These are phyloP conservation scores for Raffaelea deltoideospora DNA, from an alignment of 2,329 filamentous ascomycete genomes.

Conservation along the genomic window DNA sequence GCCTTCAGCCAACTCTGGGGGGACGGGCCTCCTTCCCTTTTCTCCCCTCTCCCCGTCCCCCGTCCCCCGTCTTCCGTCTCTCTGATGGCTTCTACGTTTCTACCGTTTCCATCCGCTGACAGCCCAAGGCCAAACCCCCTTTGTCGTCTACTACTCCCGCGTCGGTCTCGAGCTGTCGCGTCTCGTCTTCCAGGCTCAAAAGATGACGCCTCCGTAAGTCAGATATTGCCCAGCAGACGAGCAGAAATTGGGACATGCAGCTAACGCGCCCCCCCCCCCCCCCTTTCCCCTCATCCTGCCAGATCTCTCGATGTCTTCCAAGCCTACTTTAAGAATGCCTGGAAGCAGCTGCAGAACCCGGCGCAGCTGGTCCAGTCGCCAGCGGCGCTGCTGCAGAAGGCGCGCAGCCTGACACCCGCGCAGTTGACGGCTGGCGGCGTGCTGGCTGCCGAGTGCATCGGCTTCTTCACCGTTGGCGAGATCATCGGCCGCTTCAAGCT, in stretches of 20 bases:
- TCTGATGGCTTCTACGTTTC: background rate
- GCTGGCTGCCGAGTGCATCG: slow-evolving; percentile 69
- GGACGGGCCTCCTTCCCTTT: too few species aligned
- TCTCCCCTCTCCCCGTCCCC: background rate
- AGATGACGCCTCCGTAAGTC: slow-evolving; percentile 90
- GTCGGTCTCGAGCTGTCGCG: slow-evolving; percentile 78
- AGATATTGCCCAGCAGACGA: background rate
- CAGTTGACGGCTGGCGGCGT: slow-evolving; percentile 64
- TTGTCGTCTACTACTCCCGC: slow-evolving; percentile 79
- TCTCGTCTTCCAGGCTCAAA: slow-evolving; percentile 74
- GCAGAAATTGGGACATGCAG: background rate
- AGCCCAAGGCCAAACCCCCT: slow-evolving; percentile 61
- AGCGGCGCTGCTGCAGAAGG: slow-evolving; percentile 20
- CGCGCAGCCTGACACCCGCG: slow-evolving; percentile 55
- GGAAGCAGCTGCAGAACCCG: slow-evolving; percentile 59
- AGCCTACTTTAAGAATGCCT: slow-evolving; percentile 63
- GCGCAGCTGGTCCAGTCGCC: slow-evolving; percentile 36
- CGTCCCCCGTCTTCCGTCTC: too few species aligned
- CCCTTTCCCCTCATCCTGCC: slow-evolving; percentile 3
- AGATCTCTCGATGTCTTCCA: slow-evolving; percentile 75
- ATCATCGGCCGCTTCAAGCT: slow-evolving; percentile 94
- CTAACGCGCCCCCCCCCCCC: too few species aligned
- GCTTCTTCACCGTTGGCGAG: slow-evolving; percentile 96
- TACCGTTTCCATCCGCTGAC: background rate
- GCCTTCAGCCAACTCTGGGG: background rate